Conservation (phyloP, 73 alveolate genomes). For the Paramecium sonneborni region DNA sequence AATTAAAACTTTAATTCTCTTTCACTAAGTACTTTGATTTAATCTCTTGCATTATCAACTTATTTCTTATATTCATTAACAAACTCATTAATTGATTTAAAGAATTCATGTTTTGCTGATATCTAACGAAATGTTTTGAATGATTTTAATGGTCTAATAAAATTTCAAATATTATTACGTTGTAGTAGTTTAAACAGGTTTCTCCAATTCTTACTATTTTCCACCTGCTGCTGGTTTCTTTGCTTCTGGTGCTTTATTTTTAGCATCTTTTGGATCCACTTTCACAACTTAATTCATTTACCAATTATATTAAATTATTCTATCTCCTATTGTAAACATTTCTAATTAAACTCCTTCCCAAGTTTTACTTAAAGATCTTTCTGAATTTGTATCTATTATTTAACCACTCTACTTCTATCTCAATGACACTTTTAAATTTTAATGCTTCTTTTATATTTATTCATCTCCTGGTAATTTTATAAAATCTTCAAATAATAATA, state of each 20-base stretch:
- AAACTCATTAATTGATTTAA: slow-evolving; percentile 2
- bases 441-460: slow-evolving; percentile 58
- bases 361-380: slow-evolving; percentile 56
- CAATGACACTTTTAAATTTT: slow-evolving; percentile 57
- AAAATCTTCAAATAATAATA: slow-evolving; percentile 60
- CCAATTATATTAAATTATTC: slow-evolving; percentile 50
- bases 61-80: slow-evolving; percentile 21
- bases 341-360: slow-evolving; percentile 63
- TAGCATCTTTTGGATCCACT: slow-evolving; percentile 66
- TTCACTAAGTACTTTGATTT: slow-evolving; percentile 32
- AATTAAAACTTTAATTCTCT: slow-evolving; percentile 63
- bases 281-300: slow-evolving; percentile 23
- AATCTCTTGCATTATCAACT: not conserved
- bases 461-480: slow-evolving; percentile 68
- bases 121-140: slow-evolving; percentile 59
- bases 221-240: slow-evolving; percentile 58
- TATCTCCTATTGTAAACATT: slow-evolving; percentile 41
- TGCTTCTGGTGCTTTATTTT: slow-evolving; percentile 31
- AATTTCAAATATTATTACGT: not conserved
- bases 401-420: slow-evolving; percentile 61
- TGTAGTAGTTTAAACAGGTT: not conserved
- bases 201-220: not conserved
- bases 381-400: slow-evolving; percentile 63
- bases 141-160: slow-evolving; percentile 45
- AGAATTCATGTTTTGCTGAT: slow-evolving; percentile 50